A percentile compares a stretch with the other conserved stretches of the same genome.
phyloP scores from a whole-genome alignment of 805 yeast genomes.

The Yamadazyma scolyti region DNA sequence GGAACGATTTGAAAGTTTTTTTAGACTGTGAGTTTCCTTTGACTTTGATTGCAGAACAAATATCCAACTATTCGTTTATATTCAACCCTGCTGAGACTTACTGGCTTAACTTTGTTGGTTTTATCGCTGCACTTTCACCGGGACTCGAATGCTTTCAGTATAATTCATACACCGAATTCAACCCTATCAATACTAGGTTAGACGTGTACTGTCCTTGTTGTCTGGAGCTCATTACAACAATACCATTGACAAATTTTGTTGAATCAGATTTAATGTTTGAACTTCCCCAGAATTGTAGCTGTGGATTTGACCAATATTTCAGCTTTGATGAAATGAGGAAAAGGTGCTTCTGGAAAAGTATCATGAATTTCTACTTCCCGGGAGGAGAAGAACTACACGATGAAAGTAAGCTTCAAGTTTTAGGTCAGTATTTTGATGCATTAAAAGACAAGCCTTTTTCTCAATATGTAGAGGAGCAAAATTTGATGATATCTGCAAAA shows the following conservation, averaged over 20 bases:
- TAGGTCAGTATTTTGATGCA: conserved; percentile 1
- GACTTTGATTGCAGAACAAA: conserved; percentile 5
- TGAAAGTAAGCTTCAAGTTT: too few relatives aligned
- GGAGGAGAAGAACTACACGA: too few relatives aligned
- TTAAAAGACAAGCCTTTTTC: conserved; percentile 1
- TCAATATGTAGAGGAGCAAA: conserved; percentile 1
- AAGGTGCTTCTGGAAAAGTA: conserved; percentile 12
- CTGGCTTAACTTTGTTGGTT: conserved; percentile 1
- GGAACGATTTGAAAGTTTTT: conserved; percentile 14
- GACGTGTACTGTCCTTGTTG: conserved; percentile 15
- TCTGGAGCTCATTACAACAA: conserved; percentile 1
- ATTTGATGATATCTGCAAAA: conserved; percentile 1
- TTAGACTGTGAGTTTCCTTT: conserved; percentile 18
- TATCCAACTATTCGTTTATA: conserved; percentile 5
- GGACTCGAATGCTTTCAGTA: conserved; percentile 5
- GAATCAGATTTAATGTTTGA: conserved; percentile 6
- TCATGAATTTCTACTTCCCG: conserved; percentile 4
- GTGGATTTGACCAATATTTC: conserved; percentile 10
- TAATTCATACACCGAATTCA: conserved; percentile 5
- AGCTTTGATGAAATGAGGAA: conserved; percentile 19
- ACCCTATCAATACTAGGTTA: conserved; percentile 2
- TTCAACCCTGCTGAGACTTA: conserved; percentile 4
- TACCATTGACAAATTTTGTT: conserved; percentile 10
- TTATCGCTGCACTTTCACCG: neutral
- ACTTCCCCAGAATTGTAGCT: conserved; percentile 9